Base-by-base conservation (phyloP, 2,329 filamentous ascomycete species). In the Monosporascus ibericus region DNA sequence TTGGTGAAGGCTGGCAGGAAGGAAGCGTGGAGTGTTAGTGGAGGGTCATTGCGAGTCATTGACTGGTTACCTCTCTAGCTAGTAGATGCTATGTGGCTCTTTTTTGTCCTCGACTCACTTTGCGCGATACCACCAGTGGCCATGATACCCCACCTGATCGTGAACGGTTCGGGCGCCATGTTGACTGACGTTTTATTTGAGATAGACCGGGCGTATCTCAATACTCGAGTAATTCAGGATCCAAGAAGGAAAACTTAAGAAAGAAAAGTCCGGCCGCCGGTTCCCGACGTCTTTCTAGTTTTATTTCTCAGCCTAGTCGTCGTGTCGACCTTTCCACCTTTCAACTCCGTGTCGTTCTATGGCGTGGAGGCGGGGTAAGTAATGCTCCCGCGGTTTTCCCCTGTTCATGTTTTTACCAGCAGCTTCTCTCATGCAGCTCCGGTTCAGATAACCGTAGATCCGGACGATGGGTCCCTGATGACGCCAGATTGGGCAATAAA, bases 51-150 rank as follows among this genome's bases (percentile, higher is more conserved):
- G 38, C 22, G 20, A n/a, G 3, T 47, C 25, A 14, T 15, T 15
- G 11, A 46, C 50, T 30, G 51, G 34, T 17, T 52, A 24, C 30
- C 30, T 34, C 30, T 5, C 30, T 34, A 34, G 30, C 9, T 34
- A 34, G 30, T 14, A 34, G 30, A 11, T 5, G 5, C 14, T 22
- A 36, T 18, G 42, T 30, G 39, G 34, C 48, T 37, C 25, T 27
- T 22, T 34, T 11, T 17, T 38, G 11, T 8, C 36, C 34, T 7
- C n/a, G n/a, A 66, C 77, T 64, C 56, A 81, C 79, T 76, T 63
- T 79, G 72, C 42, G 80, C 80, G 62, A 84, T 83, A 60, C 77
- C 72, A 50, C 80, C 80, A 1, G 80, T 84, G 66, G 80, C 80
- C 71, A 84, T 71, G 65, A 84, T 83, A 59, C 80, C 80, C 80